These are phyloP conservation scores for Cryptococcus sp. DNA, from an alignment of 1,284 basidiomycete species.

Conservation along the genomic window DNA sequence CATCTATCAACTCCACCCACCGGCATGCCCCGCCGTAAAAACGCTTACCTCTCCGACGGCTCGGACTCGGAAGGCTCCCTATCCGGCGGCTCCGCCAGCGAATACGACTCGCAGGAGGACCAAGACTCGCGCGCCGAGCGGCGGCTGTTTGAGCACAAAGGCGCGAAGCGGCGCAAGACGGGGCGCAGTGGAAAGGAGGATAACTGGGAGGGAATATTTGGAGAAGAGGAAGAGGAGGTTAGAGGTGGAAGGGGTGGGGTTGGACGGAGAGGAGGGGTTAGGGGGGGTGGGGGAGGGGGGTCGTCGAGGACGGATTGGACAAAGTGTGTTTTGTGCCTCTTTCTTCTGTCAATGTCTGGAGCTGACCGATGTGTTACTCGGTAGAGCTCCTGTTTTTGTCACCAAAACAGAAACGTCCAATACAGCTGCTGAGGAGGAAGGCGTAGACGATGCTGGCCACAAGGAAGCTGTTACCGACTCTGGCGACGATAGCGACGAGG, in stretches of 20 bases:
- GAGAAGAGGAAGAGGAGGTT: slow-evolving; percentile 61
- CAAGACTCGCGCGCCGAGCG: slow-evolving; percentile 71
- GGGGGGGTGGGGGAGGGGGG: slow-evolving; percentile 1
- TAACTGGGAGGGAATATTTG: slow-evolving; percentile 80
- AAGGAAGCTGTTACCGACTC: background rate
- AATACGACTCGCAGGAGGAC: slow-evolving; percentile 57
- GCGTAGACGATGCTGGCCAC: slow-evolving; percentile 10
- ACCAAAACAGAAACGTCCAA: slow-evolving; percentile 11
- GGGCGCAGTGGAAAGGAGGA: slow-evolving; percentile 65
- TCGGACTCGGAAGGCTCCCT: slow-evolving; percentile 63
- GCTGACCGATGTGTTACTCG: background rate
- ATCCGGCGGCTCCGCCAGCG: slow-evolving; percentile 50
- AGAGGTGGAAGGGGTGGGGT: slow-evolving; percentile 13
- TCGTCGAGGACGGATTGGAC: slow-evolving; percentile 58
- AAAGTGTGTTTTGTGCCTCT: slow-evolving; percentile 51
- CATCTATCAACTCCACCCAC: background rate
- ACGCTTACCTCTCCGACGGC: slow-evolving; percentile 69
- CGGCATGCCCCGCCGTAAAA: slow-evolving; percentile 78
- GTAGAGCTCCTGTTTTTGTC: slow-evolving; percentile 64
- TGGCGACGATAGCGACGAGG: slow-evolving; percentile 46
- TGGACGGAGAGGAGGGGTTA: slow-evolving; percentile 12
- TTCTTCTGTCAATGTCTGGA: background rate
- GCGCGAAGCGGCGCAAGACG: slow-evolving; percentile 62
- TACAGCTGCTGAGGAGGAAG: slow-evolving; percentile 38
- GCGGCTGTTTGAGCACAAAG: slow-evolving; percentile 68